Base-by-base conservation (phyloP, 2,329 filamentous ascomycete species). In the Colletotrichum navitas region DNA sequence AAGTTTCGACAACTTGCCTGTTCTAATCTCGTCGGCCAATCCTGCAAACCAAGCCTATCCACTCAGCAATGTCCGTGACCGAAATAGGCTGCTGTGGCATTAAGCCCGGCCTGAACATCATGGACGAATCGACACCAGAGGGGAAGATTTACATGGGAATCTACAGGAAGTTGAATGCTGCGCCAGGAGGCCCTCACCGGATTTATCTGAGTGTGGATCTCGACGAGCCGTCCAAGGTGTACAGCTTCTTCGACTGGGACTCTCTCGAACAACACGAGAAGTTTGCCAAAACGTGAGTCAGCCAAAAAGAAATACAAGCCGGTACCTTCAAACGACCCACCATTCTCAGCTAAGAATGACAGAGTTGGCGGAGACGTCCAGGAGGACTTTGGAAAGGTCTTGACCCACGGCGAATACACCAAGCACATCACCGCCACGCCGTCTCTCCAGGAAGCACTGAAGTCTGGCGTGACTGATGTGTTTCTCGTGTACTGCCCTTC, bases 171-270 rank as follows among this genome's bases (percentile, higher is more conserved):
- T 60, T 73, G 11, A 73, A 68, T 4, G 70, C 61, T 12, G 49
- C 64, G n/a, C 68, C 74, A 11, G 74, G 73, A 0, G 76, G 74
- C 10, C 76, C 77, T 2, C 73, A 68, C 21, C 60, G 64, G 2
- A 63, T 76, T 1, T 76, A 73, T 49, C 76, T 73, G 73, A 74
- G 75, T 8, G 55, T 74, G 8, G 75, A 78, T 39, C 52, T 73
- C 14, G 74, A 77, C 29, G 66, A 75, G 16, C 74, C 76, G 5
- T 68, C 63, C 29, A 72, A 71, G 6, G 14, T 75, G 12, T 78
- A 77, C 76, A 66, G 65, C 1, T 76, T 78, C 36, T 77, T 78
- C 18, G 76, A 77, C 47, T 78, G 76, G 70, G 74, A 76, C 32
- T 76, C 76, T 0, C 51, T 77, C 4, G 76, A 76, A 39, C 71